Evolutionary conservation across 176 grass and related monocot genomes (phyloP).

Genomic region (Phoenix roebelenii): DNA sequence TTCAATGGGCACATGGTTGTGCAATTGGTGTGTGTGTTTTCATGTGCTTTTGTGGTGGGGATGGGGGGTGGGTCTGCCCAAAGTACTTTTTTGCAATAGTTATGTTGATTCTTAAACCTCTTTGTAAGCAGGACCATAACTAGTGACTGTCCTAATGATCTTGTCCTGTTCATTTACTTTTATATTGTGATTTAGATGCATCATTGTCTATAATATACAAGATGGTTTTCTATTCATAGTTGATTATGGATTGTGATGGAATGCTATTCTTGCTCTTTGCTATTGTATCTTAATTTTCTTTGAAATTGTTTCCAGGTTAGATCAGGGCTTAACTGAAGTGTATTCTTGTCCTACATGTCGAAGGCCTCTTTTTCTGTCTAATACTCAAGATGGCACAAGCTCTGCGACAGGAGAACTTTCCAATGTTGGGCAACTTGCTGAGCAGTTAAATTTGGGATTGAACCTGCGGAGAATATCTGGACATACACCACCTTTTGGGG

Average conservation of each 20-base stretch:
- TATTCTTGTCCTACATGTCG: conserved; percentile 97
- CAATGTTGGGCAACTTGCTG: conserved; percentile 51
- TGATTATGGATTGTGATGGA: background rate
- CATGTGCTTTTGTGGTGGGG: too few relatives aligned
- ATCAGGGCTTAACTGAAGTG: conserved; percentile 81
- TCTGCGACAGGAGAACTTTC: conserved; percentile 24
- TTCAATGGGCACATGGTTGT: too few relatives aligned
- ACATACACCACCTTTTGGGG: conserved; percentile 42
- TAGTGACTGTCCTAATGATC: too few relatives aligned
- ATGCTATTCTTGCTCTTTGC: background rate
- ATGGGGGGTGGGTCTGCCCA: too few relatives aligned
- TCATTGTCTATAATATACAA: too few relatives aligned
- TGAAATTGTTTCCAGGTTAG: conserved; percentile 57
- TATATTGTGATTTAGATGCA: too few relatives aligned
- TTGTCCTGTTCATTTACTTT: too few relatives aligned
- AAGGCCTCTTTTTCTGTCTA: conserved; percentile 64
- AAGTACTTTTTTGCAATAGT: too few relatives aligned
- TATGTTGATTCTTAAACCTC: too few relatives aligned
- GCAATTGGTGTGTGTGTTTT: too few relatives aligned
- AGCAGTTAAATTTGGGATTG: conserved; percentile 51
- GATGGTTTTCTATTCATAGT: too few relatives aligned
- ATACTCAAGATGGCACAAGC: conserved; percentile 36
- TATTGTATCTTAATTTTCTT: background rate
- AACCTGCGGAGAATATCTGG: conserved; percentile 55
- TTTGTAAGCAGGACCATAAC: too few relatives aligned